Evolutionary conservation across 1,139 yeast species (phyloP), one percentile per base, ranked within the genome.

Genomic region (Yueomyces sp.): DNA sequence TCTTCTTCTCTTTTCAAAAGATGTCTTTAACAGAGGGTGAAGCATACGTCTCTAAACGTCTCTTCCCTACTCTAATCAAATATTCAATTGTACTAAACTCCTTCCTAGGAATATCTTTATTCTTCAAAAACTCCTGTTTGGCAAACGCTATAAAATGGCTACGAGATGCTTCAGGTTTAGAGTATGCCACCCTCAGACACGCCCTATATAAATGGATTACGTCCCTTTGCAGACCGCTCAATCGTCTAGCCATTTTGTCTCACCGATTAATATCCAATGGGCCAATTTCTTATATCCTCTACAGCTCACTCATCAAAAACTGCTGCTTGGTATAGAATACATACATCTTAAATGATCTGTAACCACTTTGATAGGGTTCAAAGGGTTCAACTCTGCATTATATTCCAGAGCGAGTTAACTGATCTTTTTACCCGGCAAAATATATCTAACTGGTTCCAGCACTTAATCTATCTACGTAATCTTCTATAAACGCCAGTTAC

Each of bases 1-100:
- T 19, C 19, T 19, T 19, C 19, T 19, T 19, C 19, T 19, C 19
- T 19, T 19, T 19, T 19, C n/a, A 5, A 33, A 33, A 33, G 2
- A 40, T 81, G 52, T 81, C 81, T 52, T 78, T 81, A 38, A 81
- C 76, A 41, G 72, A 75, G 0, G 81, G 76, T 47, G 73, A 70
- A 57, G 82, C 75, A 53, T 80, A 84, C 76, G 80, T 73, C 49
- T 86, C 95, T 46, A 74, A 68, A 56, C 81, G 70, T 55, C 81
- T 75, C 48, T 74, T 70, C 2, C 97, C 98, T 8, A 74, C 73
- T 44, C 98, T 68, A 36, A 91, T 62, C 39, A 91, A 67, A 63
- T 87, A 91, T 59, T 91, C 98, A 41, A 91, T 78, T 1, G 95
- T 84, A 35, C 81, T 71, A 59, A 89, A 89, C 55, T 85, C 95